Evolutionary conservation across 306 rosid genomes (phyloP).

Genomic region (Vachellia pachyceras): DNA sequence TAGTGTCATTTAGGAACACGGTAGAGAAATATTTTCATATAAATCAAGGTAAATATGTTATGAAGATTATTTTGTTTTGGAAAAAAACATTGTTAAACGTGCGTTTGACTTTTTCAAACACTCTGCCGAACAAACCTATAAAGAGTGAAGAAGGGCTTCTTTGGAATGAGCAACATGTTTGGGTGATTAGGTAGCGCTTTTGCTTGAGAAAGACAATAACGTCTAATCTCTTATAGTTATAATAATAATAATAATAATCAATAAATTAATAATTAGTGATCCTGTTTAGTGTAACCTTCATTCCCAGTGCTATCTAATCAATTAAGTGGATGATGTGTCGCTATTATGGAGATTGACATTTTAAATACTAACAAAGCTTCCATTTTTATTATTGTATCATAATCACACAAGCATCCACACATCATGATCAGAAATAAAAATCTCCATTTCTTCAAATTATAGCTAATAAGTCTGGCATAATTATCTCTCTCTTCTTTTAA

Average conservation of each 20-base stretch:
- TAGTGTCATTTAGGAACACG: too few species aligned
- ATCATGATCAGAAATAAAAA: not conserved
- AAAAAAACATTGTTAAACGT: too few species aligned
- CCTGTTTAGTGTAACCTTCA: constrained; percentile 33
- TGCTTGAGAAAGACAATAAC: constrained; percentile 52
- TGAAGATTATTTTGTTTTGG: too few species aligned
- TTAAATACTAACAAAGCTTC: constrained; percentile 33
- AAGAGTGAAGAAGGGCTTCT: constrained; percentile 39
- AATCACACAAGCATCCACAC: not conserved
- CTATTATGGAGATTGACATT: constrained; percentile 38
- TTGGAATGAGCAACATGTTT: constrained; percentile 45
- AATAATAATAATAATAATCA: too few species aligned
- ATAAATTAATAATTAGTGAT: constrained; percentile 4
- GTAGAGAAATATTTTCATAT: too few species aligned
- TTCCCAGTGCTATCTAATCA: constrained; percentile 48
- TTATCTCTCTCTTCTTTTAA: too few species aligned
- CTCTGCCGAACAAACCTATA: too few species aligned
- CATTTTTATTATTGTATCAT: not conserved
- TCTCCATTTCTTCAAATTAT: not conserved
- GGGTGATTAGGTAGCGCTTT: constrained; percentile 42
- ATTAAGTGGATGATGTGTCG: constrained; percentile 38
- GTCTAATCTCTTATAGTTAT: constrained; percentile 36
- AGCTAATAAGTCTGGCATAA: too few species aligned
- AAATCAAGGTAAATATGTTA: too few species aligned
- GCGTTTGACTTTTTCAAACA: too few species aligned